Conservation (phyloP, 371 early-diverging fungal genomes). For the Circinella umbellata region DNA sequence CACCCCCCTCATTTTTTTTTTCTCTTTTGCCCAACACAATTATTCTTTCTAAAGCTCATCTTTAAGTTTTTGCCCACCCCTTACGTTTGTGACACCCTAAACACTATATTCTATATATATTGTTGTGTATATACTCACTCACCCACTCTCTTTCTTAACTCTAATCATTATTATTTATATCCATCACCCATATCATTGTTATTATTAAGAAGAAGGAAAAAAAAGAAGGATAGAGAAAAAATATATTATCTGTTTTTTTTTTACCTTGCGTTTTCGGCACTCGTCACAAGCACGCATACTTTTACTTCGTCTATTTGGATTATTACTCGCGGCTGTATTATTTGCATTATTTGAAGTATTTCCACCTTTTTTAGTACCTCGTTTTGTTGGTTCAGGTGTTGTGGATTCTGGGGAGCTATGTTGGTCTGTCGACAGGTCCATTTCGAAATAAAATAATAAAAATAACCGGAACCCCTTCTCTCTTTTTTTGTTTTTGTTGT, state of each 20-base stretch:
- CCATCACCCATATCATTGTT: no score
- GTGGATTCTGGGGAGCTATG: slow-evolving; percentile 20
- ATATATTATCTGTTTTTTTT: neutral
- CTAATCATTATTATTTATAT: no score
- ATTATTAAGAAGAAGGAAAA: no score
- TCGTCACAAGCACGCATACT: slow-evolving; percentile 53
- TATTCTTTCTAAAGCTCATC: no score
- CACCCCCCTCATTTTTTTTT: no score
- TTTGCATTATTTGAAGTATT: neutral
- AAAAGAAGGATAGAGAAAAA: no score
- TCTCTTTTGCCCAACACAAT: no score
- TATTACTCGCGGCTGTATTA: slow-evolving; percentile 2
- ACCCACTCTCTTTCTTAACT: no score
- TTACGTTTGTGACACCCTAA: no score
- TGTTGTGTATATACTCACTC: no score
- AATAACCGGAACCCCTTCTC: neutral
- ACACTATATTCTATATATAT: no score
- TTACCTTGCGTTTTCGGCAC: slow-evolving; percentile 57
- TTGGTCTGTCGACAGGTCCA: slow-evolving; percentile 11
- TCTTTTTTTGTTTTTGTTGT: neutral
- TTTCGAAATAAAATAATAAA: neutral
- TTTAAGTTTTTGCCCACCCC: no score
- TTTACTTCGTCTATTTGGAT: slow-evolving; percentile 43
- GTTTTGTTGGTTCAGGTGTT: slow-evolving; percentile 15
- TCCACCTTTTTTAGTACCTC: slow-evolving; percentile 7